Evolutionary conservation across 441 rosid species (phyloP), one percentile per base, ranked within the genome.

Genomic region (Adansonia madagascariensis): DNA sequence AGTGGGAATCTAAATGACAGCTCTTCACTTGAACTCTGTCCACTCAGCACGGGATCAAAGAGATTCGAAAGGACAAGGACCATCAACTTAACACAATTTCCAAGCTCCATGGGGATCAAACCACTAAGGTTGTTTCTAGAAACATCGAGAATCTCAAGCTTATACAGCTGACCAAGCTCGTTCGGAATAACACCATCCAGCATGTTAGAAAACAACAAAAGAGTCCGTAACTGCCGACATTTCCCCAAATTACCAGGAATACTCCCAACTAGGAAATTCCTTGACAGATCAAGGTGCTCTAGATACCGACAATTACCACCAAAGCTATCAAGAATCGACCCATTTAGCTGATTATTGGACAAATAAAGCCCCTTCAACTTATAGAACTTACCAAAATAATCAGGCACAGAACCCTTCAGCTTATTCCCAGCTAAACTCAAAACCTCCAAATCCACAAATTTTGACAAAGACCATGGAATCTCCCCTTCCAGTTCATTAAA

Each of bases 201-300:
- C 83, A 85, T 80, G 82, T 91, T 91, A 3, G 85, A 81, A 75
- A 76, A 89, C 83, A 91, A 72, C 83, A 91, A 64, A 81, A 91
- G 83, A 0, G 89, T 85, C 77, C 73, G 78, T 47, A 91, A 78
- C 84, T 74, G 55, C 31, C n/a, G 43, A 79, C 94, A 91, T 5
- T 84, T 78, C 76, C 92, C 92, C 77, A 91, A 82, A 86, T 84
- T 80, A 52, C 80, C 67, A 0, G 92, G 91, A 73, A 91, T 89
- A 77, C 81, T 67, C 61, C 92, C 89, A 20, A 77, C 75, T 62
- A 91, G 79, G 60, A 79, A 88, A 81, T 91, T 91, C 64, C 85
- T 87, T 3, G 94, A 89, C 63, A 91, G 47, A 85, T 91, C 92
- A 77, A 90, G 84, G 84, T 83, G 89, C 82, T 90, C 88, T 63